Percentiles rank a stretch among this genome's conserved stretches.
Evolutionary conservation across 345 rosid genomes (phyloP).

Genomic region (Populus alba): DNA sequence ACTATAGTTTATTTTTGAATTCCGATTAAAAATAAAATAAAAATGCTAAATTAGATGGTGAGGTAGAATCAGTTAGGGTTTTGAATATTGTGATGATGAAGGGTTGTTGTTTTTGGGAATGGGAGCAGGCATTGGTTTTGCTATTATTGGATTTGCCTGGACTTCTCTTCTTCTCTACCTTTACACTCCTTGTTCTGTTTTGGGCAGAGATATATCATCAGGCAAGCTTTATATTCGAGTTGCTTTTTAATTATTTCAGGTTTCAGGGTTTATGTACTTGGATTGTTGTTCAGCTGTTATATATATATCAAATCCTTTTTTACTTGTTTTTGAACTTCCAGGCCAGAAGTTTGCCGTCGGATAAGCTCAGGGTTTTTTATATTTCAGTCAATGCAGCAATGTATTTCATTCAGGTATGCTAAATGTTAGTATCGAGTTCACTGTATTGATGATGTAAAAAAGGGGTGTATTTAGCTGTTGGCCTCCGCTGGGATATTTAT

Average conservation of each 20-base stretch:
- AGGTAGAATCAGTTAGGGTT: background rate
- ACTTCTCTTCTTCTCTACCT: constrained; percentile 84
- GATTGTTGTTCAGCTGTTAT: background rate
- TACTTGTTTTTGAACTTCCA: constrained; percentile 32
- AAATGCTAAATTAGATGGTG: no score
- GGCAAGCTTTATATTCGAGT: constrained; percentile 42
- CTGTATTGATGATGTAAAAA: background rate
- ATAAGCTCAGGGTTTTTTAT: constrained; percentile 69
- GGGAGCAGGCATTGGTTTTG: constrained; percentile 59
- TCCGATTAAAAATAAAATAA: no score
- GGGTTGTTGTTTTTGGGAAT: constrained; percentile 20
- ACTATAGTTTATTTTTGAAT: background rate
- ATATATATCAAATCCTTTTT: background rate
- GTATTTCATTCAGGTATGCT: constrained; percentile 74
- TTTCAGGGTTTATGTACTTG: background rate
- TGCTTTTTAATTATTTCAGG: background rate
- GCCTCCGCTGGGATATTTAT: background rate
- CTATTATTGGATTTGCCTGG: constrained; percentile 85
- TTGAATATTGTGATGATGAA: constrained; percentile 11
- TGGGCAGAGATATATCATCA: constrained; percentile 99
- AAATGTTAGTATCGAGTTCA: background rate
- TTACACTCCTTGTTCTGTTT: constrained; percentile 85
- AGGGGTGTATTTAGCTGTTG: background rate
- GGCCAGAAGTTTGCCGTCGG: constrained; percentile 97
- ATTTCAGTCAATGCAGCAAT: constrained; percentile 56